Conservation (phyloP, 2,329 filamentous ascomycete species). For the Colletotrichum zoysiae region DNA sequence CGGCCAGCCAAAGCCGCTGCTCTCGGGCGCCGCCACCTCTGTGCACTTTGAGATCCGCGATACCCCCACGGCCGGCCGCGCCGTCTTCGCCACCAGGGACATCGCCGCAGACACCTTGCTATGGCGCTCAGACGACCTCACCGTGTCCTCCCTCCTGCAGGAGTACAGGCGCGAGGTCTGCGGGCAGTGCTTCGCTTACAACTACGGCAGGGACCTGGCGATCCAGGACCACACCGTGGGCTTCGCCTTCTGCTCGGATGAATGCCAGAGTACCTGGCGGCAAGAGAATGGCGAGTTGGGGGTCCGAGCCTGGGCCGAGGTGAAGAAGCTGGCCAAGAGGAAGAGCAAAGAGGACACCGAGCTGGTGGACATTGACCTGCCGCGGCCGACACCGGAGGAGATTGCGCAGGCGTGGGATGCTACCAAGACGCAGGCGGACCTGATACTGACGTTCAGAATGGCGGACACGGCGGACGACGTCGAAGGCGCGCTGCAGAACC, state of each 20-base stretch:
- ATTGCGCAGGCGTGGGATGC: conserved; percentile 25
- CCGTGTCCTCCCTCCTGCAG: conserved; percentile 26
- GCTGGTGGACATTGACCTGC: conserved; percentile 21
- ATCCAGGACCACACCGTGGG: conserved; percentile 30
- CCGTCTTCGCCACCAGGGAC: conserved; percentile 29
- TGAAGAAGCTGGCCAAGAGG: conserved; percentile 33
- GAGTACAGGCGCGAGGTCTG: conserved; percentile 39
- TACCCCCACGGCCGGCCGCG: conserved; percentile 34
- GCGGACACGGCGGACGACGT: neutral
- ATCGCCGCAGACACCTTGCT: conserved; percentile 15
- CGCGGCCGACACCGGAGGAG: conserved; percentile 4
- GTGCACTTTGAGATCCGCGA: conserved; percentile 33
- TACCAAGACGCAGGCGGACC: conserved; percentile 20
- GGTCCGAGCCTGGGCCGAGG: conserved; percentile 32
- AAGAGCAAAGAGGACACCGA: conserved; percentile 19
- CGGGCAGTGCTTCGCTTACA: conserved; percentile 33
- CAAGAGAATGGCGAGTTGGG: conserved; percentile 28
- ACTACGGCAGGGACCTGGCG: conserved; percentile 29
- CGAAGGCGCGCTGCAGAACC: neutral
- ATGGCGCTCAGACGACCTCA: conserved; percentile 37
- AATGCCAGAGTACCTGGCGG: conserved; percentile 17
- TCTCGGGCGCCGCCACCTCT: conserved; percentile 27
- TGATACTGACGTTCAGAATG: conserved; percentile 25
- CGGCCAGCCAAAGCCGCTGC: neutral
- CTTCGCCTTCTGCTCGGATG: conserved; percentile 32